These are phyloP conservation scores for Agrocybe pediades DNA, from an alignment of 768 basidiomycete genomes.

Conservation along the genomic window DNA sequence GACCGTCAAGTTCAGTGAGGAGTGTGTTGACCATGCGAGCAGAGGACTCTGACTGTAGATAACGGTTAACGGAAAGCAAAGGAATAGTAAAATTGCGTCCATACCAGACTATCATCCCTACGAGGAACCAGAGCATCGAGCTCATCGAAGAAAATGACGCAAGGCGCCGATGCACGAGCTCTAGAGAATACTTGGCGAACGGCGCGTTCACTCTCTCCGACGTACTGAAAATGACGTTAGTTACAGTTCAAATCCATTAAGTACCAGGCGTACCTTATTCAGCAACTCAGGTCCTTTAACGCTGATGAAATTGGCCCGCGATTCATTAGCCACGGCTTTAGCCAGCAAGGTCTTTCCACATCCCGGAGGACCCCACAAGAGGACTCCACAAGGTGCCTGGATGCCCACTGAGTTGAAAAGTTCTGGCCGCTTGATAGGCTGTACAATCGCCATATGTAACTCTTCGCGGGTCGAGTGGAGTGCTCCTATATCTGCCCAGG, in stretches of 20 bases:
- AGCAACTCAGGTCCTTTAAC: conserved; percentile 96
- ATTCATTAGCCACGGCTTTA: conserved; percentile 97
- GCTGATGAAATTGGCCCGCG: conserved; percentile 94
- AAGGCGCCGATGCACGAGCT: conserved; percentile 91
- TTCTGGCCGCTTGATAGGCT: conserved; percentile 89
- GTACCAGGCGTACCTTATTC: conserved; percentile 73
- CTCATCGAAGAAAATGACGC: conserved; percentile 96
- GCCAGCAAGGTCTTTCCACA: conserved; percentile 98
- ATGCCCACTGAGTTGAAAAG: conserved; percentile 90
- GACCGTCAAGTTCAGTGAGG: conserved; percentile 90
- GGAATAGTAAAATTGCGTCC: conserved; percentile 22
- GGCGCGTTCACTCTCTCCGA: conserved; percentile 95
- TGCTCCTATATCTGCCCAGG: conserved; percentile 94
- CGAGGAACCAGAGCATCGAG: conserved; percentile 90
- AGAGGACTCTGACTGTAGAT: conserved; percentile 81
- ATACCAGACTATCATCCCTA: conserved; percentile 84
- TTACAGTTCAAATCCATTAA: not conserved
- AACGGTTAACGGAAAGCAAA: not conserved
- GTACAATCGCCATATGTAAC: conserved; percentile 96
- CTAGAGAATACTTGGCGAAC: conserved; percentile 94
- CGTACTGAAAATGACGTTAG: conserved; percentile 59
- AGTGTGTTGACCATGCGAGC: conserved; percentile 94
- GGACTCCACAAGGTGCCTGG: conserved; percentile 87
- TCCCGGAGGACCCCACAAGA: conserved; percentile 99
- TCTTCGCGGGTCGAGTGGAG: conserved; percentile 86